A percentile compares a stretch with the other conserved stretches of the same genome.
These are phyloP conservation scores for Trichoderma gracile DNA, from an alignment of 2,329 filamentous ascomycete species.

Conservation along the genomic window DNA sequence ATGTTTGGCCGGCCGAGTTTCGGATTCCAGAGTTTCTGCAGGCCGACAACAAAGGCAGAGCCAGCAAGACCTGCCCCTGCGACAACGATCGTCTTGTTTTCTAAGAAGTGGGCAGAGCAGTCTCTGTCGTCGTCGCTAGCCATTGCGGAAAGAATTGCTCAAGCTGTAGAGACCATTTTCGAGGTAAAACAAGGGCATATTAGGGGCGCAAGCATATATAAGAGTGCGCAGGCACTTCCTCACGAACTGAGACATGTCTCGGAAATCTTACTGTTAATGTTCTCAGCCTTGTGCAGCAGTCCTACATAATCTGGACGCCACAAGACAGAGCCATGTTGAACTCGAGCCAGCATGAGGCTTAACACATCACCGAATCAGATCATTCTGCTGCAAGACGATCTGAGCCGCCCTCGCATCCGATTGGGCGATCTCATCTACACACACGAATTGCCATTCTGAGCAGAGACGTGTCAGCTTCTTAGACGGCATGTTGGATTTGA, in stretches of 20 bases:
- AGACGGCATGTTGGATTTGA: background rate
- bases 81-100: slow-evolving; percentile 42
- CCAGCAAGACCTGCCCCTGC: slow-evolving; percentile 44
- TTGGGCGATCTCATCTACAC: background rate
- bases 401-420: background rate
- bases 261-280: background rate
- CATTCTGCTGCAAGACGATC: background rate
- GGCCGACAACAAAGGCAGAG: slow-evolving; percentile 41
- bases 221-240: background rate
- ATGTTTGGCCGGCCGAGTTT: slow-evolving; percentile 35
- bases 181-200: background rate
- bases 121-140: background rate
- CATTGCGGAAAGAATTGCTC: background rate
- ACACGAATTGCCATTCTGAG: background rate
- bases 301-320: background rate
- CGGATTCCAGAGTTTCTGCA: slow-evolving; percentile 40
- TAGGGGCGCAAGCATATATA: background rate
- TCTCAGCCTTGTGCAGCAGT: background rate
- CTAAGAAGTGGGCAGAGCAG: slow-evolving; percentile 35
- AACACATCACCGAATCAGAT: background rate
- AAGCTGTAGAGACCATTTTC: background rate
- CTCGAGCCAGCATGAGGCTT: background rate
- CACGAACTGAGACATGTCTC: background rate
- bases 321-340: background rate
- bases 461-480: background rate